Conservation (phyloP, 2,329 filamentous ascomycete species). For the Diaporthe destruens region DNA sequence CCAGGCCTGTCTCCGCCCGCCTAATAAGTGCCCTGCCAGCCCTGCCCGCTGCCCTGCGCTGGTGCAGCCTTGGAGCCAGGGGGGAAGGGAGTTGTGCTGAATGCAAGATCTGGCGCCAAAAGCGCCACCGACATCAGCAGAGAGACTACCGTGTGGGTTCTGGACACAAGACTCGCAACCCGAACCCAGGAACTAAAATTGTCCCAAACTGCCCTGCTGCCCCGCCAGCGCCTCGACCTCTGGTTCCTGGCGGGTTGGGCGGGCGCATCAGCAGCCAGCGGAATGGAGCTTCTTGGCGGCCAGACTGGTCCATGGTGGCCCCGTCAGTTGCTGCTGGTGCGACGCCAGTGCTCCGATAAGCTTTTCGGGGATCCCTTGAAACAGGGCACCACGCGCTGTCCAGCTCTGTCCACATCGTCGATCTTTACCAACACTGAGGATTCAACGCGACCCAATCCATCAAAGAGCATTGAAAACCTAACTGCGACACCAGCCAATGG, state of each 20-base stretch:
- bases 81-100: not conserved
- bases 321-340: slow-evolving; percentile 28
- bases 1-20: not conserved
- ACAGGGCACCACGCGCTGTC: slow-evolving; percentile 19
- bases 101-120: slow-evolving; percentile 20
- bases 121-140: slow-evolving; percentile 37
- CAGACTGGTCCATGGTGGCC: slow-evolving; percentile 22
- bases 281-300: slow-evolving; percentile 16
- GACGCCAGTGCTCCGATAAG: slow-evolving; percentile 25
- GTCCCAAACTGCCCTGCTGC: slow-evolving; percentile 2
- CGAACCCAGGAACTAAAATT: slow-evolving; percentile 27
- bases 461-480: slow-evolving; percentile 19
- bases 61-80: slow-evolving; percentile 13
- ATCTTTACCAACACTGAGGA: slow-evolving; percentile 20
- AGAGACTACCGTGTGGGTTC: not conserved
- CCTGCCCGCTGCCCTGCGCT: slow-evolving; percentile 20
- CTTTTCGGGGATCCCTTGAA: slow-evolving; percentile 29
- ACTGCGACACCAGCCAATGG: slow-evolving; percentile 2
- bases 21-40: too few relatives aligned
- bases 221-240: not conserved
- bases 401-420: not conserved
- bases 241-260: slow-evolving; percentile 24
- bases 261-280: slow-evolving; percentile 7
- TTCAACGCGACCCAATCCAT: slow-evolving; percentile 23
- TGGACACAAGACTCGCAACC: slow-evolving; percentile 18